A percentile compares a stretch with the other conserved stretches of the same genome.
Conservation (phyloP, 1,284 basidiomycete genomes). For the Rhizoctonia solani region DNA sequence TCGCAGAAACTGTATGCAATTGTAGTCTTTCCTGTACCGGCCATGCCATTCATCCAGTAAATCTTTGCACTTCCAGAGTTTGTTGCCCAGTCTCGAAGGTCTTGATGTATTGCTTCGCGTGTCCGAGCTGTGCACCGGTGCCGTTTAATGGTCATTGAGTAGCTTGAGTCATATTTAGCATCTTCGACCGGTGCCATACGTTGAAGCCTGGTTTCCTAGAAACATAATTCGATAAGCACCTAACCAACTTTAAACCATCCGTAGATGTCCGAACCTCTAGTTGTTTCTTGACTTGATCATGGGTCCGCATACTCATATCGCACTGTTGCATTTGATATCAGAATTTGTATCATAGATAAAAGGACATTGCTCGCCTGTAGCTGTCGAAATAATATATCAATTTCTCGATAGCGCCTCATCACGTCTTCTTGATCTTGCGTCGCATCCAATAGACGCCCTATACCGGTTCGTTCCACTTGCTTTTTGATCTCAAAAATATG, state of each 20-base stretch:
- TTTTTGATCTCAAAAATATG: no score
- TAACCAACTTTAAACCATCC: background rate
- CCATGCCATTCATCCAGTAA: slow-evolving; percentile 23
- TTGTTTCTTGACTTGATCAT: background rate
- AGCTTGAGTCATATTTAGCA: background rate
- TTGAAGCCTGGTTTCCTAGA: background rate
- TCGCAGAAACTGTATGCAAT: slow-evolving; percentile 1
- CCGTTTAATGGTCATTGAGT: background rate
- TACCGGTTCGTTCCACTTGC: no score
- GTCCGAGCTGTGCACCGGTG: background rate
- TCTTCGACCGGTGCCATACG: background rate
- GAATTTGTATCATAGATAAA: background rate
- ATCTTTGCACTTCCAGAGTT: background rate
- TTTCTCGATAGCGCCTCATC: background rate
- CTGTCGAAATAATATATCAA: background rate
- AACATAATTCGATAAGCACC: no score
- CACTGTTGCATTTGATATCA: background rate
- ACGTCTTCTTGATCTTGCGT: background rate
- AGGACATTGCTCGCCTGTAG: background rate
- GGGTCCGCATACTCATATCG: background rate
- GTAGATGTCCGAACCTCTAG: background rate
- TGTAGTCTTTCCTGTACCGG: slow-evolving; percentile 1
- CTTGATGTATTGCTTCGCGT: background rate
- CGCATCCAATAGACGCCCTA: no score
- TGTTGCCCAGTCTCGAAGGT: background rate